A percentile compares a stretch with the other conserved stretches of the same genome.
Evolutionary conservation across 1,139 yeast genomes (phyloP).

Genomic region (Hyphopichia wangnamkhiaoensis): DNA sequence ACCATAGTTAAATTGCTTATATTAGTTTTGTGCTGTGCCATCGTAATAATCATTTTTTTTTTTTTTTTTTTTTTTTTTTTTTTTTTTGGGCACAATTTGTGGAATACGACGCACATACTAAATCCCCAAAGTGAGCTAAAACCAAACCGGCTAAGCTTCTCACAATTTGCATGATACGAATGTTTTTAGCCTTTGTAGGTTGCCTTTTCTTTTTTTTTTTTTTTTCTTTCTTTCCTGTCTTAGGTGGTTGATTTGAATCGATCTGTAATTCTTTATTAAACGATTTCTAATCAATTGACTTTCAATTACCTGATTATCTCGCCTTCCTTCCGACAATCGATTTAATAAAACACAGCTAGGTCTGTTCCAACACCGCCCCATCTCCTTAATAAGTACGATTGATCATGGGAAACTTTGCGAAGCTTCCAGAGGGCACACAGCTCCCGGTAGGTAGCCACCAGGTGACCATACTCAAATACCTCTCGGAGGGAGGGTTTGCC

Average conservation of each 20-base stretch:
- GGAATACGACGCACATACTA: too few relatives aligned
- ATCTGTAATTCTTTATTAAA: too few relatives aligned
- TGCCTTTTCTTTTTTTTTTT: neutral
- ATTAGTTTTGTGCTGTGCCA: too few relatives aligned
- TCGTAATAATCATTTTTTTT: too few relatives aligned
- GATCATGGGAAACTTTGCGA: slow-evolving; percentile 17
- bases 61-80: too few relatives aligned
- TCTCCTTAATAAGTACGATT: neutral
- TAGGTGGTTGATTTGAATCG: too few relatives aligned
- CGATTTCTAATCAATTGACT: neutral
- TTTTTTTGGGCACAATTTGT: too few relatives aligned
- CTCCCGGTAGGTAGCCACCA: slow-evolving; percentile 47
- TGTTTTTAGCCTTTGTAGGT: neutral
- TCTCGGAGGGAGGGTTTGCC: slow-evolving; percentile 54
- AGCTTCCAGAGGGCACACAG: slow-evolving; percentile 41
- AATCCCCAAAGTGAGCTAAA: too few relatives aligned
- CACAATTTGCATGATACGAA: slow-evolving; percentile 2
- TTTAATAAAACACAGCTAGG: too few relatives aligned
- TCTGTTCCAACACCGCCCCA: too few relatives aligned
- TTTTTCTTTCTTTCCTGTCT: neutral
- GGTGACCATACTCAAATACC: slow-evolving; percentile 36
- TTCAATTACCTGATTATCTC: neutral
- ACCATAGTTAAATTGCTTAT: too few relatives aligned
- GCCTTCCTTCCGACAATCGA: too few relatives aligned
- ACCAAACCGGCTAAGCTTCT: neutral